Conservation (phyloP, 1,139 yeast genomes). For the Debaryomyces singareniensis region DNA sequence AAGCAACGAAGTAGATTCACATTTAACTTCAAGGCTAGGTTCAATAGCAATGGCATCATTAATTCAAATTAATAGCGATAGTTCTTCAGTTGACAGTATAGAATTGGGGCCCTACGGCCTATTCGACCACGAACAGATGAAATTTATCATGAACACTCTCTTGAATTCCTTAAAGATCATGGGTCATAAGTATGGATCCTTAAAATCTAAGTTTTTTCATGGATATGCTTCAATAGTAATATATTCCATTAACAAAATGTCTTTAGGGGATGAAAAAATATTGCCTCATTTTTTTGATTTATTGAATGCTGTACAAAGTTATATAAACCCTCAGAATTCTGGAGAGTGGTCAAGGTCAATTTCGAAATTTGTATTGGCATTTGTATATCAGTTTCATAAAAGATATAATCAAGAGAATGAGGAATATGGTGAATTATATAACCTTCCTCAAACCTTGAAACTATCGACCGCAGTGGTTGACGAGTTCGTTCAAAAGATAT, state of each 20-base stretch:
- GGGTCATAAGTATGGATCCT: conserved; percentile 32
- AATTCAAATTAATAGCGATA: conserved; percentile 20
- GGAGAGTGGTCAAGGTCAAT: conserved; percentile 82
- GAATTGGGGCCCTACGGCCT: conserved; percentile 46
- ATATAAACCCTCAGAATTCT: conserved; percentile 83
- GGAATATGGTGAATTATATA: conserved; percentile 30
- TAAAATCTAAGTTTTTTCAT: conserved; percentile 41
- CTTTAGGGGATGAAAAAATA: conserved; percentile 37
- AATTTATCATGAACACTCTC: conserved; percentile 50
- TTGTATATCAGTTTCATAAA: conserved; percentile 53
- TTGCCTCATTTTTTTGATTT: conserved; percentile 50
- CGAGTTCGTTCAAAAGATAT: conserved; percentile 48
- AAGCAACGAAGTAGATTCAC: conserved; percentile 57
- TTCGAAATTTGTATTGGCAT: conserved; percentile 53
- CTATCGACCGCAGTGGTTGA: conserved; percentile 36
- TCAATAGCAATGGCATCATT: conserved; percentile 51
- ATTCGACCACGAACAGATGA: conserved; percentile 55
- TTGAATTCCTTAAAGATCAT: conserved; percentile 47
- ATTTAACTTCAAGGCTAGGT: conserved; percentile 61
- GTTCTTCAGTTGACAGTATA: conserved; percentile 8
- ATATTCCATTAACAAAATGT: conserved; percentile 55
- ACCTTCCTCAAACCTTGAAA: conserved; percentile 42
- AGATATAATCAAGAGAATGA: conserved; percentile 46
- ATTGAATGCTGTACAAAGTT: conserved; percentile 70
- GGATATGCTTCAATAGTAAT: conserved; percentile 61